A percentile compares a stretch with the other conserved stretches of the same genome.
Conservation (phyloP, 805 yeast species). For the Saturnispora quitensis region DNA sequence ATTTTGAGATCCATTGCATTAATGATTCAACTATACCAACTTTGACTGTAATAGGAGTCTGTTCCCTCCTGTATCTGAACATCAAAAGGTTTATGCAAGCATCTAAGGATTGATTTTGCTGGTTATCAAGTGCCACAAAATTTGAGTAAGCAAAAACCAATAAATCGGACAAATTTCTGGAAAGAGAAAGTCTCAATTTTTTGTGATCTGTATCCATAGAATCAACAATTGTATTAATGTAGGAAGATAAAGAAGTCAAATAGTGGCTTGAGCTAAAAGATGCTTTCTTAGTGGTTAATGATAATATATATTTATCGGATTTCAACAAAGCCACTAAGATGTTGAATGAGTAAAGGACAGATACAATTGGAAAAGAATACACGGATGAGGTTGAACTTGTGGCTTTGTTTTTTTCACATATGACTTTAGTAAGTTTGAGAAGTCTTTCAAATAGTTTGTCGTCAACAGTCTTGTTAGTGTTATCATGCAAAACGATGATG, state of each 20-base stretch:
- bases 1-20: conserved; percentile 24
- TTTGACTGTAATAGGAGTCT: conserved; percentile 12
- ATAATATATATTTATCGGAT: conserved; percentile 24
- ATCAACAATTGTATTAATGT: conserved; percentile 14
- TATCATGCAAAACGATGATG: conserved; percentile 23
- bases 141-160: conserved; percentile 25
- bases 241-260: conserved; percentile 16
- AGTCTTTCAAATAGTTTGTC: conserved; percentile 25
- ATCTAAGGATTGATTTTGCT: conserved; percentile 21
- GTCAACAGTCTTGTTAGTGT: conserved; percentile 22
- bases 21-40: conserved; percentile 24
- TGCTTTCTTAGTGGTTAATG: conserved; percentile 20
- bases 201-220: conserved; percentile 24
- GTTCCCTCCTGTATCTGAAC: conserved; percentile 15
- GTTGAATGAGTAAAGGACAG: conserved; percentile 24
- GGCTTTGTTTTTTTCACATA: conserved; percentile 16
- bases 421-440: conserved; percentile 21
- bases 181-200: conserved; percentile 21
- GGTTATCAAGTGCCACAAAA: conserved; percentile 21
- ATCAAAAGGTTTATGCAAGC: conserved; percentile 17
- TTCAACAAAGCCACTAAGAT: conserved; percentile 23
- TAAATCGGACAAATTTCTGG: conserved; percentile 27
- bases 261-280: conserved; percentile 16
- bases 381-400: conserved; percentile 4
- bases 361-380: conserved; percentile 24